A percentile compares a stretch with the other conserved stretches of the same genome.
Conservation (phyloP, 2,329 filamentous ascomycete genomes). For the Didymella pomorum region DNA sequence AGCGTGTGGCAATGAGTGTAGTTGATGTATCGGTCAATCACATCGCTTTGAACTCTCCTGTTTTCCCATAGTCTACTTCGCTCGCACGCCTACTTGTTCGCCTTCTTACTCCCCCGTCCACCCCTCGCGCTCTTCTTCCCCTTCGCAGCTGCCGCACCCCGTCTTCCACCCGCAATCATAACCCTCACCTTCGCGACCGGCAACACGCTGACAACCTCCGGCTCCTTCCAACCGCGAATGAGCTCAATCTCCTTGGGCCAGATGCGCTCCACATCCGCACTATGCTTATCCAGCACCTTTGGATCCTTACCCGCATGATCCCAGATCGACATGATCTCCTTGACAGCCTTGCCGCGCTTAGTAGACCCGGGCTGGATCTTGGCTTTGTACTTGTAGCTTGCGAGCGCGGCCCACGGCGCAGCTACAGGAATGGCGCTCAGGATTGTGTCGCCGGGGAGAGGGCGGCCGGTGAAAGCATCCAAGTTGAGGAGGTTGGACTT, state of each 20-base stretch:
- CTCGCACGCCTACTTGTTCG: background rate
- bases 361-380: constrained; percentile 89
- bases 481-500: constrained; percentile 54
- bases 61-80: too few relatives aligned
- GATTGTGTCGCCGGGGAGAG: constrained; percentile 83
- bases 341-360: constrained; percentile 95
- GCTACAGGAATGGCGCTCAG: constrained; percentile 70
- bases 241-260: constrained; percentile 89
- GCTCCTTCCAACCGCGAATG: constrained; percentile 79
- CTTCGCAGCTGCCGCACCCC: constrained; percentile 41
- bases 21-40: too few relatives aligned
- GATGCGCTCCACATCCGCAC: constrained; percentile 72
- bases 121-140: constrained; percentile 39
- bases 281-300: constrained; percentile 55
- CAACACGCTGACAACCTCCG: constrained; percentile 81
- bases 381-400: constrained; percentile 87
- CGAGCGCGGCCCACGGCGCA: constrained; percentile 69
- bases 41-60: too few relatives aligned
- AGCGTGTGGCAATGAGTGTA: too few relatives aligned
- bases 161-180: constrained; percentile 66
- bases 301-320: constrained; percentile 66
- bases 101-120: constrained; percentile 45
- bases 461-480: constrained; percentile 78
- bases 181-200: constrained; percentile 82
- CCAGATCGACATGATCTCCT: constrained; percentile 88